Evolutionary conservation across 768 basidiomycete genomes (phyloP).

Genomic region (Dentipellis sp.): DNA sequence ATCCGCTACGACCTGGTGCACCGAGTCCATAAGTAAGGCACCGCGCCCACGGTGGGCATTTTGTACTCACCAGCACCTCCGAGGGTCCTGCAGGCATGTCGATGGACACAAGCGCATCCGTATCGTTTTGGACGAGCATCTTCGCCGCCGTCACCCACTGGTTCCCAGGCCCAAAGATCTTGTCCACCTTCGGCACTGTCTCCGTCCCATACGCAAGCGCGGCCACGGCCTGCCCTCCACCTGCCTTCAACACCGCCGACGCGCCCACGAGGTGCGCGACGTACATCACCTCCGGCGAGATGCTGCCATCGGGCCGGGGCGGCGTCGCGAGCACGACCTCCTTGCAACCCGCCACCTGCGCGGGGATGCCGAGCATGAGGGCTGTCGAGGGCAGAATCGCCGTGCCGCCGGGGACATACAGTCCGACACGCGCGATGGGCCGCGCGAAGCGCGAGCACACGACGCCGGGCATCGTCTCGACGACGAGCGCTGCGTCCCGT

Average conservation of each 20-base stretch:
- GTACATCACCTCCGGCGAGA: constrained; percentile 97
- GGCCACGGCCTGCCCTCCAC: constrained; percentile 93
- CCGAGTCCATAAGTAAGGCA: constrained; percentile 12
- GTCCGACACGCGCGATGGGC: constrained; percentile 90
- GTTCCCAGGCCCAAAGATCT: constrained; percentile 98
- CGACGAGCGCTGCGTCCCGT: constrained; percentile 57
- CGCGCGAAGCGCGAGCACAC: constrained; percentile 92
- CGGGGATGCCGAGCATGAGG: constrained; percentile 95
- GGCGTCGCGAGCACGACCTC: constrained; percentile 93
- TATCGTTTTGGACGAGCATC: constrained; percentile 98
- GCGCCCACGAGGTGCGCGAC: constrained; percentile 89
- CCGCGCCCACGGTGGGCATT: background rate
- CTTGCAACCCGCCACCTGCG: constrained; percentile 92
- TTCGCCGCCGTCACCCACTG: constrained; percentile 99
- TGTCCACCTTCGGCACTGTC: constrained; percentile 95
- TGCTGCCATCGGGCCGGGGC: constrained; percentile 85
- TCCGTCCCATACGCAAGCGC: constrained; percentile 96
- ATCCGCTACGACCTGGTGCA: constrained; percentile 83
- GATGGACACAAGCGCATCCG: constrained; percentile 90
- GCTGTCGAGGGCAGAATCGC: constrained; percentile 95
- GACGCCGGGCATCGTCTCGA: constrained; percentile 98
- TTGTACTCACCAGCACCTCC: constrained; percentile 79
- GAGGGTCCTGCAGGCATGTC: constrained; percentile 99
- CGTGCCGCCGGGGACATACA: constrained; percentile 97
- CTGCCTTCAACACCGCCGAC: constrained; percentile 85